Percentiles rank a stretch among this genome's conserved stretches.
phyloP scores from a whole-genome alignment of 805 yeast species.

The Schwanniomyces sp. region DNA sequence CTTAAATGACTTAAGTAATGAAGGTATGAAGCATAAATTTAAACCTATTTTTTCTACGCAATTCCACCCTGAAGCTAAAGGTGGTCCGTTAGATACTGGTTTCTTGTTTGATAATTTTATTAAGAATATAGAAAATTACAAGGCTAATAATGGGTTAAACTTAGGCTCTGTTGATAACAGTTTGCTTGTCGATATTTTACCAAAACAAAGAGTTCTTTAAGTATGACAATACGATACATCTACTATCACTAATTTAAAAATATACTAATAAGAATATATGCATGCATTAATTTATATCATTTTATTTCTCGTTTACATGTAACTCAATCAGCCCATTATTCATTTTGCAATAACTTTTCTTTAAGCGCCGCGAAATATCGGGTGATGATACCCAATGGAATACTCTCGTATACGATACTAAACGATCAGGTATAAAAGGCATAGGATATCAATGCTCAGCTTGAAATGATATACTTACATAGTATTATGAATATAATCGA shows the following conservation, averaged over 20 bases:
- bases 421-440: not conserved
- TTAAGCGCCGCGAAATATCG: not conserved
- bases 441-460: not conserved
- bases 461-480: not conserved
- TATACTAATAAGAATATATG: not conserved
- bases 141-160: conserved; percentile 33
- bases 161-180: conserved; percentile 46
- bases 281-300: not conserved
- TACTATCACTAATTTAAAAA: not conserved
- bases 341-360: no score
- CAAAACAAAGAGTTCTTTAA: conserved; percentile 62
- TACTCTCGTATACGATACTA: not conserved
- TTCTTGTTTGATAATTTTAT: conserved; percentile 90
- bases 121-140: conserved; percentile 60
- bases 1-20: conserved; percentile 93
- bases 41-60: conserved; percentile 95
- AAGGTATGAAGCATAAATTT: conserved; percentile 89
- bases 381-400: not conserved
- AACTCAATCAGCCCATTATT: not conserved
- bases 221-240: not conserved
- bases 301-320: not conserved
- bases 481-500: conserved; percentile 6
- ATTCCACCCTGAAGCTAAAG: conserved; percentile 99
- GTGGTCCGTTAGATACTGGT: conserved; percentile 95
- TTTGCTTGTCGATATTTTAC: conserved; percentile 60